Conservation (phyloP, 768 basidiomycete species). For the Auriscalpium orientale region DNA sequence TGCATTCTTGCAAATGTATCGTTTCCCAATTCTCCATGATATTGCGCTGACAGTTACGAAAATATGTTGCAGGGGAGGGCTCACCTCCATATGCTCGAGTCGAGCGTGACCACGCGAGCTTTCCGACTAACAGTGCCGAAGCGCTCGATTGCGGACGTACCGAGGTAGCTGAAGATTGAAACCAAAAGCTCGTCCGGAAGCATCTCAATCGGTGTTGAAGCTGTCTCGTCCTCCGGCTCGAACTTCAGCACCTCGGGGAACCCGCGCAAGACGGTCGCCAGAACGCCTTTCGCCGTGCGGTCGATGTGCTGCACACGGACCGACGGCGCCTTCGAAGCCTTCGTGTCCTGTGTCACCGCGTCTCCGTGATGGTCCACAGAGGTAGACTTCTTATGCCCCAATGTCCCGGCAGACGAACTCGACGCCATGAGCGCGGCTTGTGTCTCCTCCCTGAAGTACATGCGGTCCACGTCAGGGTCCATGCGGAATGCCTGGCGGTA, state of each 20-base stretch:
- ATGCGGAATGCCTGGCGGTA: constrained; percentile 79
- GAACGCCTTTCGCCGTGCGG: constrained; percentile 28
- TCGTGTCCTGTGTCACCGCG: background rate
- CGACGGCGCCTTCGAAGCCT: constrained; percentile 8
- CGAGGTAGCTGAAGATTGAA: constrained; percentile 56
- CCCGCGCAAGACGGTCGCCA: constrained; percentile 39
- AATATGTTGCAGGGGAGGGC: constrained; percentile 9
- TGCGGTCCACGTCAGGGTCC: constrained; percentile 68
- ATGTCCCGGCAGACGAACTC: background rate
- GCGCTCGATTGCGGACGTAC: constrained; percentile 62
- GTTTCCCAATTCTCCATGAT: background rate
- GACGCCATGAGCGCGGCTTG: background rate
- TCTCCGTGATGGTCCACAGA: background rate
- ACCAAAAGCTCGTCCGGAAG: constrained; percentile 77
- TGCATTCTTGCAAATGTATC: background rate
- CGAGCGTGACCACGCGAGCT: constrained; percentile 64
- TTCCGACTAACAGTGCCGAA: constrained; percentile 71
- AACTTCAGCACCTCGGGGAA: constrained; percentile 51
- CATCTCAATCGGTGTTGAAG: constrained; percentile 43
- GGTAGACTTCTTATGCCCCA: background rate
- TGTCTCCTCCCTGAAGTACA: constrained; percentile 44
- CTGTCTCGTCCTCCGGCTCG: constrained; percentile 59
- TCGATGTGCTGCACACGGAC: constrained; percentile 6
- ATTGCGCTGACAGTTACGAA: no score
- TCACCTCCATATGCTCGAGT: constrained; percentile 71